phyloP scores from a whole-genome alignment of 257 asterid species.

The Solanum piurae region DNA sequence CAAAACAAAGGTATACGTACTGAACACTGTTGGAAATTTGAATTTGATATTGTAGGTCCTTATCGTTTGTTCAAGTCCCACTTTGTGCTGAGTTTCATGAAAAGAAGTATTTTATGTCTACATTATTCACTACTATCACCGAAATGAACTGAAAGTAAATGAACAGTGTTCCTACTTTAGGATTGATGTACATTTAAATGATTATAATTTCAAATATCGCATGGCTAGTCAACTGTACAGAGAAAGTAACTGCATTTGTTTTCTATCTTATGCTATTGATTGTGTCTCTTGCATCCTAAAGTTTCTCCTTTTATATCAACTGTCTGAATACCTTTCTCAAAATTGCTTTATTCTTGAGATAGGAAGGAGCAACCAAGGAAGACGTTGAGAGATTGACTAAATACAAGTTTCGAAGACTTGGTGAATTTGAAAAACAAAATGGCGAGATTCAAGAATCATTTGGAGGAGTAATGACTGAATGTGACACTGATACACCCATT shows the following conservation, averaged over 20 bases:
- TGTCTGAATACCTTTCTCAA: background rate
- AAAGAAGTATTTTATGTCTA: background rate
- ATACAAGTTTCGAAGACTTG: constrained; percentile 74
- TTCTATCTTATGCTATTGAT: background rate
- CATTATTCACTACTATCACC: background rate
- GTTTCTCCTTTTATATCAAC: background rate
- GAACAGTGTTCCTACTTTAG: background rate
- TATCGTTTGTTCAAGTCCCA: background rate
- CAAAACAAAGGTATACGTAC: background rate
- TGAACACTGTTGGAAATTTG: background rate
- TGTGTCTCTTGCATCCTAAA: background rate
- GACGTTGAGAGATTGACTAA: constrained; percentile 82
- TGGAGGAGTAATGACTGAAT: constrained; percentile 88
- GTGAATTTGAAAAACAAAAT: constrained; percentile 86
- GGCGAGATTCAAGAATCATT: constrained; percentile 89
- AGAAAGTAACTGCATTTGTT: background rate
- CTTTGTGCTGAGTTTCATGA: background rate
- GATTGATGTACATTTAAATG: background rate
- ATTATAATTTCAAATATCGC: background rate
- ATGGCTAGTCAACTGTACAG: background rate
- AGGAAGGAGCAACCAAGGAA: constrained; percentile 99
- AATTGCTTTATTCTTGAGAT: constrained; percentile 7
- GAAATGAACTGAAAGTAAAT: background rate
- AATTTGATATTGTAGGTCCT: background rate
- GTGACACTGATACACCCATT: constrained; percentile 58